These are phyloP conservation scores for Hericium coralloides DNA, from an alignment of 768 basidiomycete species.

Conservation along the genomic window DNA sequence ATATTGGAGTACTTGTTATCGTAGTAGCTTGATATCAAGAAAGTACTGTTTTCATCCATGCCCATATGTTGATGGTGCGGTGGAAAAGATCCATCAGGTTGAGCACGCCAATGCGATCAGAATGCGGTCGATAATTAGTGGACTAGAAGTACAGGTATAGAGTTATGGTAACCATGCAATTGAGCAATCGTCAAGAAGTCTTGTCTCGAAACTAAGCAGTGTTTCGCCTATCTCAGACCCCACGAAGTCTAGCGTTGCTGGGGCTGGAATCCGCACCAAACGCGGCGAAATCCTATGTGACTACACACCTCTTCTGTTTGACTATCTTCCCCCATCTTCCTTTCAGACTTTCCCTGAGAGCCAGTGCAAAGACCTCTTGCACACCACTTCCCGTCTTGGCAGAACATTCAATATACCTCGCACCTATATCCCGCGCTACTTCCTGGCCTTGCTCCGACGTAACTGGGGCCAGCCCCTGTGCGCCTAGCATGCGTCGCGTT, in stretches of 20 bases:
- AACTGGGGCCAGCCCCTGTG: slow-evolving; percentile 81
- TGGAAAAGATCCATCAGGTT: no score
- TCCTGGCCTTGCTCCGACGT: slow-evolving; percentile 70
- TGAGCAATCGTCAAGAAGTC: no score
- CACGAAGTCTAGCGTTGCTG: not conserved
- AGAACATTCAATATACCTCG: slow-evolving; percentile 88
- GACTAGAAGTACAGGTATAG: no score
- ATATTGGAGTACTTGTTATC: no score
- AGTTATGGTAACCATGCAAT: no score
- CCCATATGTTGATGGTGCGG: no score
- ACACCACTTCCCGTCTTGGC: slow-evolving; percentile 85
- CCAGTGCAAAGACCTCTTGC: slow-evolving; percentile 85
- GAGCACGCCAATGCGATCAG: no score
- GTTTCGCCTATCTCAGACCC: no score
- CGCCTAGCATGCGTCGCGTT: slow-evolving; percentile 79
- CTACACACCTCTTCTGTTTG: slow-evolving; percentile 63
- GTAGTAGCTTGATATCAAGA: no score
- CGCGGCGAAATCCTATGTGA: slow-evolving; percentile 28
- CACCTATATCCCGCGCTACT: slow-evolving; percentile 92
- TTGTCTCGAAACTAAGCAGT: no score
- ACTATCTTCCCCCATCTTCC: slow-evolving; percentile 68
- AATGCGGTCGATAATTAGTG: no score
- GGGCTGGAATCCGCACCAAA: not conserved
- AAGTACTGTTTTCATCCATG: no score
- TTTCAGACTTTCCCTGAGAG: slow-evolving; percentile 83